Evolutionary conservation across 768 basidiomycete species (phyloP), one percentile per base, ranked within the genome.

Genomic region (Grammothele lineata): DNA sequence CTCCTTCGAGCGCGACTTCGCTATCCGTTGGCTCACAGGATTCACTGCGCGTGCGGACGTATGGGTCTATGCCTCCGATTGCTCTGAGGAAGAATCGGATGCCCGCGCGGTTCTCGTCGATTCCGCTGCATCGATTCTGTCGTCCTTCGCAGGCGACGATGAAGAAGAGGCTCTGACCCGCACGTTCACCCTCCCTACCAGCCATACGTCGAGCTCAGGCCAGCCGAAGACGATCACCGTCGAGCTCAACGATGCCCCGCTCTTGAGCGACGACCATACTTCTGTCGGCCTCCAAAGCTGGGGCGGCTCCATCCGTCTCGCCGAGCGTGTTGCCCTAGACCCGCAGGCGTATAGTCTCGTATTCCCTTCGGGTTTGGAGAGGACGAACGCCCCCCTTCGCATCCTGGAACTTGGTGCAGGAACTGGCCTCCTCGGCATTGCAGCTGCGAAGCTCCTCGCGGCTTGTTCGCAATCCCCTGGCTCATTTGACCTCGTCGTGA

Each of bases 361-460:
- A 11, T n/a, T n/a, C n/a, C n/a, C n/a, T n/a, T n/a, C n/a, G n/a
- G n/a, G n/a, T n/a, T n/a, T n/a, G n/a, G n/a, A n/a, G n/a, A n/a
- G n/a, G n/a, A 3, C 34, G 22, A 14, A 33, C 8, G 6, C 22
- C 6, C 7, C 24, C 17, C 21, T 47, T 12, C 54, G 58, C 15
- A 58, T 92, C 11, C 73, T 92, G 35, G 88, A 93, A 63, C 74
- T 93, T n/a, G 89, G 90, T 5, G 86, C 87, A 0, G 90, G 90
- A 3, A 92, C 90, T 0, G 90, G 90, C 4, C 67, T 92, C 45
- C 73, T 92, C n/a, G 87, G 87, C 54, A 83, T 93, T 52, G 71
- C 78, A 10, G 68, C 73, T 1, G 77, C 79, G 1, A 80, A 76
- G 55, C 57, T 83, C 3, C 61, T 78, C 8, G 30, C 40, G 12